Evolutionary conservation across 176 grass and related monocot genomes (phyloP).

Genomic region (Canna indica): DNA sequence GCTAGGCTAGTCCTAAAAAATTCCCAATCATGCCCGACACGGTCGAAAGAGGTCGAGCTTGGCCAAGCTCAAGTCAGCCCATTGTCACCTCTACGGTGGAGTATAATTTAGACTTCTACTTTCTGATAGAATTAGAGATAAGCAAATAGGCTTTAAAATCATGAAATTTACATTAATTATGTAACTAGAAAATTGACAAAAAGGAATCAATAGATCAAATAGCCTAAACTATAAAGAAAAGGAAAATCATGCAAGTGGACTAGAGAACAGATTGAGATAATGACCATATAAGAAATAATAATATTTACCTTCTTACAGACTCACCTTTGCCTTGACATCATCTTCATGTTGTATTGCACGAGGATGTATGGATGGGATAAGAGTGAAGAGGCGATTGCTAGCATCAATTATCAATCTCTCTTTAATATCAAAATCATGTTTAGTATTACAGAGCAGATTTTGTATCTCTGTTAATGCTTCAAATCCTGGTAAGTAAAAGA

Average conservation of each 20-base stretch:
- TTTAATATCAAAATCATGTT: conserved; percentile 51
- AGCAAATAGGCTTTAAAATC: background rate
- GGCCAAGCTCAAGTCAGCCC: too few species aligned
- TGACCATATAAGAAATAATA: background rate
- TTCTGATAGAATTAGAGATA: background rate
- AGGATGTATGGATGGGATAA: conserved; percentile 95
- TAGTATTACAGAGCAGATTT: conserved; percentile 53
- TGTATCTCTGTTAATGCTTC: conserved; percentile 94
- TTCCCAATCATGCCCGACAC: too few species aligned
- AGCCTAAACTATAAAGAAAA: background rate
- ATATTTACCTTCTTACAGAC: conserved; percentile 3
- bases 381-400: conserved; percentile 86
- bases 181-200: too few species aligned
- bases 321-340: conserved; percentile 75
- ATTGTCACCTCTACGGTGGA: too few species aligned
- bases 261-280: too few species aligned
- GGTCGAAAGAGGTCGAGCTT: too few species aligned
- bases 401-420: conserved; percentile 82
- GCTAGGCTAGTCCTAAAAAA: too few species aligned
- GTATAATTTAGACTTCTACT: background rate
- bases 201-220: too few species aligned
- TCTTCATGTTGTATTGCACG: conserved; percentile 62
- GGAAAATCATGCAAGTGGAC: too few species aligned
- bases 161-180: background rate
- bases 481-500: conserved; percentile 46